Base-by-base conservation (phyloP, 495 filamentous ascomycete genomes). In the Letharia lupina region DNA sequence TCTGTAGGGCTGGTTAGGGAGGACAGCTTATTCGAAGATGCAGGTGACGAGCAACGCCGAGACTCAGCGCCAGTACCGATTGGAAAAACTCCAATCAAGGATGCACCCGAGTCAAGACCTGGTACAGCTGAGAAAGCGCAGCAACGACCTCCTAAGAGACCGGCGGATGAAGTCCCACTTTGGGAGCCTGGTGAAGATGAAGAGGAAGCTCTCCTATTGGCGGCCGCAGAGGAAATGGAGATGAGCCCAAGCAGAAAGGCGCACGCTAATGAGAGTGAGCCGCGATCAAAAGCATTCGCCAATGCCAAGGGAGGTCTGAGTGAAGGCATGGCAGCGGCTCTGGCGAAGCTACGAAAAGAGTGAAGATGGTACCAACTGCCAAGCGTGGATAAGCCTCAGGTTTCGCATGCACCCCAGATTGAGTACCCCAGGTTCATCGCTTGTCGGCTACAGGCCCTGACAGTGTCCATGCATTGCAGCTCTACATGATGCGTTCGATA, bases 261-360 rank as follows among this genome's bases (percentile, higher is more conserved):
- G 20, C 13, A 61, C 15, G 10, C 40, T 9, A 65, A 39, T n/a
- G 40, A 58, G 23, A 45, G 39, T 18, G 45, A 63, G 33, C 45
- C 44, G 20, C 48, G 31, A 31, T 37, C 57, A 11, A 75, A 72
- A 61, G 64, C 66, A 33, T 70, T 70, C 60, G 50, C 59, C 13
- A 73, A 65, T 52, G 33, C 47, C 54, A 72, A 77, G 35, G 78
- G 79, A 63, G 72, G 73, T 18, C 72, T 83, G 68, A 79, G 75
- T 65, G 80, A 82, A 62, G 79, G 83, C 15, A 78, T 87, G 41
- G 78, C 82, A 77, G 81, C 82, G 47, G 85, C 86, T 6, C 71
- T 88, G 60, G 77, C 80, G 50, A 86, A 80, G 66, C 70, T 87
- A 39, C 72, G 82, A 60, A 75, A 80, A 63, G 70, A 73, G 40